Evolutionary conservation across 2,329 filamentous ascomycete genomes (phyloP), one percentile per base, ranked within the genome.

Genomic region (Pseudocercospora fuligena): DNA sequence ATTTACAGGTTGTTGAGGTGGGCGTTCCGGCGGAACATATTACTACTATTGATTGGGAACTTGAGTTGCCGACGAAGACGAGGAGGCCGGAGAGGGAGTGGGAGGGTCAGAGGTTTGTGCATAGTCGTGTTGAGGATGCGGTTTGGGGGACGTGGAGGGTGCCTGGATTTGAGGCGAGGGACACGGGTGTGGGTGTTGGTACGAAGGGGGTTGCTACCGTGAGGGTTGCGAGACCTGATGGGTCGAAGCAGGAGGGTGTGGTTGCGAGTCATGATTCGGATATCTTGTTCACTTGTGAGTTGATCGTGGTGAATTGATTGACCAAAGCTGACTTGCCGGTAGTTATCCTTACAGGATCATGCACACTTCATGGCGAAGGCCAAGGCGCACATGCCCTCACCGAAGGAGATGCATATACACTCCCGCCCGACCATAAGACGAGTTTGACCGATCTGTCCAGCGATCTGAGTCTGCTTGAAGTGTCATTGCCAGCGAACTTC

Each of bases 1-100:
- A 66, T 16, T 29, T 68, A 33, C 60, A 68, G n/a, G 66, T 68
- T 8, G 31, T 68, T 14, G 66, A 68, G 27, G 47, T 68, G 19
- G 66, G 66, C 5, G 66, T 68, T 16, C 66, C 66, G 8, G 66
- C 66, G 27, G 66, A 68, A 51, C 66, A 68, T 31, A 64, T 64
- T 29, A 68, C 66, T 5, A 61, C 57, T n/a, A 53, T 68, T 16
- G 66, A 68, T 51, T 58, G 57, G 47, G 49, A 64, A 1, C 60
- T 66, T 56, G 61, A 61, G 19, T 56, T 68, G 58, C 66, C 64
- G 2, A 68, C 66, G 16, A 16, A 40, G 5, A 14, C 6, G 5
- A n/a, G 27, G 36, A 29, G 61, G 11, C 60, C 63, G 6, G 64
- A 66, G 2, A 49, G 66, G 16, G 66, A 68, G 23, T 68, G 66